These are phyloP conservation scores for Westerdykella sp. DNA, from an alignment of 2,329 filamentous ascomycete species.

Conservation along the genomic window DNA sequence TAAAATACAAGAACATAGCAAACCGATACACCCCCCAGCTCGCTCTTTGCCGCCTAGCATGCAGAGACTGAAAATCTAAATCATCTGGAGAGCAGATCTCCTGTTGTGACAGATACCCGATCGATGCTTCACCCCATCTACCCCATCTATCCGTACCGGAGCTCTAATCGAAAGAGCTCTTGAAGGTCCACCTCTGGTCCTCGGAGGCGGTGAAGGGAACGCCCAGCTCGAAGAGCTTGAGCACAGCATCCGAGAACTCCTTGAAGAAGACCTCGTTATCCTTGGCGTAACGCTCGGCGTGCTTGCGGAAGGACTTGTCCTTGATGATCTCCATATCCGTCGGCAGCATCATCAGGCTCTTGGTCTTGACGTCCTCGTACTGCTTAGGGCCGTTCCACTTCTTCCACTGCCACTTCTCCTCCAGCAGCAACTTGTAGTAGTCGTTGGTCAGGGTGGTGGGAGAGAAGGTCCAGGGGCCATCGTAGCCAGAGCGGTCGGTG, in stretches of 20 bases:
- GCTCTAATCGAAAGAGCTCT: constrained; percentile 38
- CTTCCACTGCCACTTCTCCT: constrained; percentile 95
- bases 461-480: constrained; percentile 76
- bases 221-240: constrained; percentile 86
- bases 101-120: constrained; percentile 1
- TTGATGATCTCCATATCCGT: constrained; percentile 81
- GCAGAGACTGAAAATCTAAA: background rate
- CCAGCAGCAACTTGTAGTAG: constrained; percentile 79
- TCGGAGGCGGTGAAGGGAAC: constrained; percentile 67
- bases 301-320: constrained; percentile 78
- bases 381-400: constrained; percentile 93
- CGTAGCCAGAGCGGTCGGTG: constrained; percentile 77
- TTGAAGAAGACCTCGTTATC: constrained; percentile 89
- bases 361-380: constrained; percentile 81
- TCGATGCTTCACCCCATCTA: background rate
- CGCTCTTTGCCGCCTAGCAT: background rate
- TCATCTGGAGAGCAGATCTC: constrained; percentile 20
- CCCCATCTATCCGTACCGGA: constrained; percentile 1
- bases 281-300: constrained; percentile 82
- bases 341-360: constrained; percentile 95
- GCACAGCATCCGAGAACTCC: constrained; percentile 74
- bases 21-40: background rate
- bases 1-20: constrained; percentile 3
- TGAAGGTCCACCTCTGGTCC: constrained; percentile 42
- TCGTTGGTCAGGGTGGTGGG: constrained; percentile 85